Conservation (phyloP, 306 rosid genomes). For the Cucurbita pepo region DNA sequence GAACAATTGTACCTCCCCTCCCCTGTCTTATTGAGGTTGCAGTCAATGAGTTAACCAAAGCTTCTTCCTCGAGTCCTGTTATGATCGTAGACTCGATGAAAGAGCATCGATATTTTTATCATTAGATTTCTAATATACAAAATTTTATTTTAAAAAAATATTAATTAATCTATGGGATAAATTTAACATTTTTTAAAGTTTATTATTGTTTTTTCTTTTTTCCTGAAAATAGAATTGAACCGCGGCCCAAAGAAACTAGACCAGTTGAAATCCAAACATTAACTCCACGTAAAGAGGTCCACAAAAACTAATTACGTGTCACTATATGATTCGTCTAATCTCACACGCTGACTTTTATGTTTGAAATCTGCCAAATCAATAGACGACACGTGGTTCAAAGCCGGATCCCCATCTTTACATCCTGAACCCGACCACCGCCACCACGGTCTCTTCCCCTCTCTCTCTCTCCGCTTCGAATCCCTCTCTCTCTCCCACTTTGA, state of each 20-base stretch:
- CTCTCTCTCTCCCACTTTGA: slow-evolving; percentile 4
- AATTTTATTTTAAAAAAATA: too few relatives aligned
- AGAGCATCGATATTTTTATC: too few relatives aligned
- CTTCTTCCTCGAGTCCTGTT: too few relatives aligned
- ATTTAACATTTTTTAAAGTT: too few relatives aligned
- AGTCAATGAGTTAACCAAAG: too few relatives aligned
- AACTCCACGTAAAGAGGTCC: slow-evolving; percentile 4
- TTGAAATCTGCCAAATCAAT: neutral
- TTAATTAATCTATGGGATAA: too few relatives aligned
- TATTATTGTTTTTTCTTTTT: too few relatives aligned
- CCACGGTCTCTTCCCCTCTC: slow-evolving; percentile 5
- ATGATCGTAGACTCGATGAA: too few relatives aligned
- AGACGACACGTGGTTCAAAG: slow-evolving; percentile 19
- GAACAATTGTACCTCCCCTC: too few relatives aligned
- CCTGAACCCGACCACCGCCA: slow-evolving; percentile 27
- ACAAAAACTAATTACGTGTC: slow-evolving; percentile 26
- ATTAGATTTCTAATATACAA: too few relatives aligned
- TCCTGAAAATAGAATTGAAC: neutral
- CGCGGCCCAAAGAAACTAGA: slow-evolving; percentile 3
- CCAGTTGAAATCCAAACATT: neutral
- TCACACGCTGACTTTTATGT: slow-evolving; percentile 30
- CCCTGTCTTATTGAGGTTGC: too few relatives aligned
- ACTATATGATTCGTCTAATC: neutral
- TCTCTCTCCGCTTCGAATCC: slow-evolving; percentile 4
- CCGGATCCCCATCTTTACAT: slow-evolving; percentile 44